Evolutionary conservation across 805 yeast genomes (phyloP).

Genomic region (Cyberlindnera meyerae): DNA sequence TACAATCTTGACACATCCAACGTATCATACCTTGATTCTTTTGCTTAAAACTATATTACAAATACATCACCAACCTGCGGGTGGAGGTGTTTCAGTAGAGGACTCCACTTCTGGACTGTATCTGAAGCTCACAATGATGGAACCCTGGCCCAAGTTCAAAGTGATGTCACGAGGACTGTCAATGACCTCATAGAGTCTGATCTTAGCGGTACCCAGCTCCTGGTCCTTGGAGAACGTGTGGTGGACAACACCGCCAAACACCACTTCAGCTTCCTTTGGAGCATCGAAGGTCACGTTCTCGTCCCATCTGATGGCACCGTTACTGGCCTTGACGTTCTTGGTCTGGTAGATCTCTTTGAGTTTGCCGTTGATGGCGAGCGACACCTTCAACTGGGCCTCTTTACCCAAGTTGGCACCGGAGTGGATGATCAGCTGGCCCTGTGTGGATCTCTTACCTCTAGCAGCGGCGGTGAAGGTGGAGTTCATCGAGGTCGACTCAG

Average conservation of each 20-base stretch:
- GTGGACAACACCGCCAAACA: constrained; percentile 58
- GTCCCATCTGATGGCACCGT: constrained; percentile 47
- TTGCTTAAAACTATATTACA: too few species aligned
- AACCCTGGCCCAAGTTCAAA: constrained; percentile 36
- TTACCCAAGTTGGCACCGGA: constrained; percentile 41
- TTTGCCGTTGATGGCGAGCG: constrained; percentile 40
- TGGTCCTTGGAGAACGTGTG: constrained; percentile 70
- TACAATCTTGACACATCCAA: too few species aligned
- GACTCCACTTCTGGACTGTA: constrained; percentile 27
- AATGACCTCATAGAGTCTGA: constrained; percentile 46
- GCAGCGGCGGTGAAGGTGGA: constrained; percentile 21
- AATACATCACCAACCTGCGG: constrained; percentile 21
- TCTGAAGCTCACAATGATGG: constrained; percentile 38
- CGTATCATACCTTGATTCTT: too few species aligned
- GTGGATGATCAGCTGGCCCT: constrained; percentile 49
- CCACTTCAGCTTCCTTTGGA: constrained; percentile 51
- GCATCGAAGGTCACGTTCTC: constrained; percentile 69
- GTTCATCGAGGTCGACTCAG: constrained; percentile 18
- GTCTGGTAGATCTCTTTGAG: constrained; percentile 62
- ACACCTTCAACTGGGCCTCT: constrained; percentile 48
- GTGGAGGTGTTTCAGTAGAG: constrained; percentile 15
- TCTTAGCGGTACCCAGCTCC: constrained; percentile 55
- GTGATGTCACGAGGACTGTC: constrained; percentile 41
- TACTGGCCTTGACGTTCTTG: constrained; percentile 45
- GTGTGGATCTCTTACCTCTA: constrained; percentile 19